Evolutionary conservation across 2,329 filamentous ascomycete genomes (phyloP).

Genomic region (Coleophoma eucalyptorum): DNA sequence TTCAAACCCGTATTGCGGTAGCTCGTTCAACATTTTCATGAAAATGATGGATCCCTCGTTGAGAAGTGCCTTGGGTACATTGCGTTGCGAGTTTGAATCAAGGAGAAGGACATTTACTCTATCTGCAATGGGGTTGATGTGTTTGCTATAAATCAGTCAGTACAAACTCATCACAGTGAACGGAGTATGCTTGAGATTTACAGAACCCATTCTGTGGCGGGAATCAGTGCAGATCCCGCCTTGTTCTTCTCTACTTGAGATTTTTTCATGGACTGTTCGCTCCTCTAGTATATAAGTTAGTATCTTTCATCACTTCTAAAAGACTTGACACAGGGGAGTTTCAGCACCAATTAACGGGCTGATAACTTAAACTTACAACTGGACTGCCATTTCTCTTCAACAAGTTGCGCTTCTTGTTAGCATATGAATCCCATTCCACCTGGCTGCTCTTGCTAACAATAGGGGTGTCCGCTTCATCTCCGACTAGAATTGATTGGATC

Average conservation of each 20-base stretch:
- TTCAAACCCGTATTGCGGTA: not conserved
- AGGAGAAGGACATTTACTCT: not conserved
- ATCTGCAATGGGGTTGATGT: not conserved
- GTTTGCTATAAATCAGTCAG: not conserved
- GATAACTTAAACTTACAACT: too few relatives aligned
- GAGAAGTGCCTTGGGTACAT: not conserved
- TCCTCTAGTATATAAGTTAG: not conserved
- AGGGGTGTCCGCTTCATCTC: too few relatives aligned
- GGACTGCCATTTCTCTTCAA: not conserved
- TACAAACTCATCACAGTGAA: not conserved
- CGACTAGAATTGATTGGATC: too few relatives aligned
- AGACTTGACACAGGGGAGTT: not conserved
- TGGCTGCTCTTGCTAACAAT: too few relatives aligned
- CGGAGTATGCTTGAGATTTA: not conserved
- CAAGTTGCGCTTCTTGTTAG: too few relatives aligned
- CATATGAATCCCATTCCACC: too few relatives aligned
- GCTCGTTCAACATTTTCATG: not conserved
- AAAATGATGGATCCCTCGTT: not conserved
- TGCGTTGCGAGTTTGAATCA: not conserved
- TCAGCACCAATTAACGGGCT: not conserved
- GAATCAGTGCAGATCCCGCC: not conserved
- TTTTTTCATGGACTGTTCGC: not conserved
- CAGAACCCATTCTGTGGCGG: not conserved
- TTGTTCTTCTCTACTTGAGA: not conserved
- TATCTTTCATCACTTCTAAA: not conserved